Conservation (phyloP, 441 rosid species). For the Cnidoscolus chayamansa region DNA sequence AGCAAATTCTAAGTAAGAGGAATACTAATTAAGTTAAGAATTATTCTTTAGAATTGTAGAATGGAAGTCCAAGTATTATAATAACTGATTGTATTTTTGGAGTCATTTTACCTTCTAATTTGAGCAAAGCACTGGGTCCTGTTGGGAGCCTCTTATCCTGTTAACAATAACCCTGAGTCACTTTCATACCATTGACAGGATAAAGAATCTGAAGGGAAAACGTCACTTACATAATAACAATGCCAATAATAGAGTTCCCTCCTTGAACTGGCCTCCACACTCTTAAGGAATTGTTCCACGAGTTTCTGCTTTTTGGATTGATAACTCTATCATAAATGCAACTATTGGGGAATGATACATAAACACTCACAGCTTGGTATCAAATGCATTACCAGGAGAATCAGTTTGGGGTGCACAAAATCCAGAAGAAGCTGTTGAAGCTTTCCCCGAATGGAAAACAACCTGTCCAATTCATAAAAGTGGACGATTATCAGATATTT, state of each 20-base stretch:
- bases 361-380: background rate
- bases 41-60: too few relatives aligned
- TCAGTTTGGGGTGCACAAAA: conserved; percentile 58
- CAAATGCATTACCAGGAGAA: conserved; percentile 45
- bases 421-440: conserved; percentile 57
- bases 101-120: conserved; percentile 54
- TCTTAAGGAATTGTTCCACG: conserved; percentile 50
- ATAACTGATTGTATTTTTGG: background rate
- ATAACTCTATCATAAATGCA: background rate
- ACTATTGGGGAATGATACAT: background rate
- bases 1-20: too few relatives aligned
- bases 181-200: background rate
- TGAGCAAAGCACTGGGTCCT: conserved; percentile 56
- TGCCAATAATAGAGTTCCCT: conserved; percentile 66
- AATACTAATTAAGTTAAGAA: too few relatives aligned
- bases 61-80: too few relatives aligned
- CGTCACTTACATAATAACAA: conserved; percentile 54
- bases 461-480: conserved; percentile 28
- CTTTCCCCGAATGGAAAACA: conserved; percentile 44
- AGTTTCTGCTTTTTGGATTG: conserved; percentile 46
- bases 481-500: background rate
- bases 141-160: conserved; percentile 74
- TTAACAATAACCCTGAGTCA: conserved; percentile 13
- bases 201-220: background rate
- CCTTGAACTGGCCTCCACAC: conserved; percentile 38